These are phyloP conservation scores for Ascochyta rabiei DNA, from an alignment of 2,329 filamentous ascomycete genomes.

Conservation along the genomic window DNA sequence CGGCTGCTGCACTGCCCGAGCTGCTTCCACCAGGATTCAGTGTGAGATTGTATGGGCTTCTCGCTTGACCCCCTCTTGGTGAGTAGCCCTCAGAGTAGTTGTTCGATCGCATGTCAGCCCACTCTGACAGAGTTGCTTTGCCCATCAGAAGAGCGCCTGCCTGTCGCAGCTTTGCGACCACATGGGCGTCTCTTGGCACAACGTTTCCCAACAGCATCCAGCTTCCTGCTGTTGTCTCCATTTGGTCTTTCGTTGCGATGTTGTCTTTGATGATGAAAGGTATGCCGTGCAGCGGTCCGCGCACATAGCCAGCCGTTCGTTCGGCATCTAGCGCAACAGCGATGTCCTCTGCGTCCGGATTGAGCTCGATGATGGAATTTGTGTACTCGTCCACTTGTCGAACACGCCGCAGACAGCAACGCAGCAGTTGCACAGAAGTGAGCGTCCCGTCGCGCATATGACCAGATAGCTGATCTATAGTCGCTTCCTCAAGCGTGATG, in stretches of 20 bases:
- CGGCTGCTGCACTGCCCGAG: conserved; percentile 68
- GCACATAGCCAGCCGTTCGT: conserved; percentile 60
- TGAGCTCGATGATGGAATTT: conserved; percentile 68
- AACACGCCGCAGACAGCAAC: conserved; percentile 60
- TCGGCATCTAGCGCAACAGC: conserved; percentile 67
- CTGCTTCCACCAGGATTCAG: conserved; percentile 71
- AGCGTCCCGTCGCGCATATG: conserved; percentile 57
- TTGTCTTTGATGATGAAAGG: conserved; percentile 75
- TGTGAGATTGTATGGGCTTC: conserved; percentile 69
- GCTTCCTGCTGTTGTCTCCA: conserved; percentile 76
- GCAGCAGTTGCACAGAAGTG: conserved; percentile 28
- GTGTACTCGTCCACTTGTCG: conserved; percentile 69
- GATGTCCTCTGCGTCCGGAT: conserved; percentile 70
- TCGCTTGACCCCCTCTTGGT: conserved; percentile 37
- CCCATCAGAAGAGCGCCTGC: conserved; percentile 72
- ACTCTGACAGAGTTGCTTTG: conserved; percentile 74
- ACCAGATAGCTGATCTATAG: conserved; percentile 69
- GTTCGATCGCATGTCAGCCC: conserved; percentile 59
- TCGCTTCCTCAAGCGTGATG: conserved; percentile 70
- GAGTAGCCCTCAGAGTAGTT: conserved; percentile 46
- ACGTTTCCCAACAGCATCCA: conserved; percentile 69
- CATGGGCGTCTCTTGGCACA: conserved; percentile 70
- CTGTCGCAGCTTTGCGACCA: conserved; percentile 65
- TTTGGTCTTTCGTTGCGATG: conserved; percentile 64
- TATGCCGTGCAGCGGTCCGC: conserved; percentile 75